Base-by-base conservation (phyloP, 257 asterid species). In the Fraxinus excelsior region DNA sequence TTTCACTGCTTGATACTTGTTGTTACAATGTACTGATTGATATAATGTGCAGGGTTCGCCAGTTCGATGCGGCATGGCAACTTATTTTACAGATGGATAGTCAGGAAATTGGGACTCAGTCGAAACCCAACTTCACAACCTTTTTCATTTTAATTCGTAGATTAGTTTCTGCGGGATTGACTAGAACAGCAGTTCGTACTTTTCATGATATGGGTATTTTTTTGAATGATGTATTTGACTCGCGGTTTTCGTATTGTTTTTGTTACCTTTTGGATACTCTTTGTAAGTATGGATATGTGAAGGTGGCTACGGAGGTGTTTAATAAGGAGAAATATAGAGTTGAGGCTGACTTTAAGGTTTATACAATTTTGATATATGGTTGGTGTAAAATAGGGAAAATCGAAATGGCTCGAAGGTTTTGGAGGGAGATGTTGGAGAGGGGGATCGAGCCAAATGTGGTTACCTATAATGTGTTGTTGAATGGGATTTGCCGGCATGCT, bases 51-150 rank as follows among this genome's bases (percentile, higher is more conserved):
- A 91, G 78, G 78, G 98, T 92, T 74, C 93, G 88, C 67, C 98
- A 94, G 70, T 94, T 89, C 11, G 98, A 94, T 14, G 97, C 77
- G 12, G 96, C 93, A 0, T 94, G 98, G 98, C 92, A 94, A 83
- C 86, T 91, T 46, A 85, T 92, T 66, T 37, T 90, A 42, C 82
- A 88, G 60, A 93, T 93, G 98, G 96, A 93, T 53, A 79, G 73
- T 56, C 74, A 79, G 37, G 70, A 68, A 7, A 71, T 71, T 12
- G 58, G 68, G 14, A 16, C 12, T 12, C 68, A 51, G 23, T 38
- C 87, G 18, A 88, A 86, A 74, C 94, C 96, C 16, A 86, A 85
- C 73, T 92, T 92, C 84, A 94, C 97, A 1, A 94, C 97, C 12
- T 94, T 94, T 65, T 91, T 85, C 64, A 77, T 92, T 3, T 70